Base-by-base conservation (phyloP, 2,329 filamentous ascomycete genomes). In the Microdochium paspali region DNA sequence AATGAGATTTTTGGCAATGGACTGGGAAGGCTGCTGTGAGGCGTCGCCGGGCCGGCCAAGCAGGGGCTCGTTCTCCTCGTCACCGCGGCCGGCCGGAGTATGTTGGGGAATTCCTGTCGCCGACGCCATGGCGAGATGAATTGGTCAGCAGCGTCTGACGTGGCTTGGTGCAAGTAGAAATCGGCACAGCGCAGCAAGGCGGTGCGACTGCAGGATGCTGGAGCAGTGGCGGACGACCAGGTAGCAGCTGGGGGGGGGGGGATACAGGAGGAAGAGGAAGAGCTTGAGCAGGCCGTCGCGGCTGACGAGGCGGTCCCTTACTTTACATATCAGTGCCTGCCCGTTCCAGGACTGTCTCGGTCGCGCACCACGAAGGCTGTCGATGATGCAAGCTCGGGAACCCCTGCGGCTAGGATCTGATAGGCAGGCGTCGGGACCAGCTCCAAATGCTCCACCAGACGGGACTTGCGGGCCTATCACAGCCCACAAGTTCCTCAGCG, bases 11-110 rank as follows among this genome's bases (percentile, higher is more conserved):
- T 74, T 72, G 51, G 79, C 70, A 46, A 94, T 73, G 23, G 80
- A 71, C 50, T 79, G 74, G 15, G 76, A 75, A 31, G 84, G 76
- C 49, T 70, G 69, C 69, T 94, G 88, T 44, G 80, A 77, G 10
- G 80, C 87, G 68, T 90, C 87, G 44, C 87, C 87, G 40, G 81
- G 74, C 45, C 74, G 71, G 46, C 84, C 85, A 26, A 91, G 71
- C 46, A 91, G 70, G 53, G 86, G 87, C 58, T 87, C 82, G 46
- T 83, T 74, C 59, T 88, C 84, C 39, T 50, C 60, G 47, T 56
- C 50, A 53, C 60, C 60, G 47, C 57, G 62, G 44, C 56, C 55
- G 49, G 62, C 62, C 45, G 67, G 65, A 52, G 67, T 65, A 39
- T 65, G 64, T 55, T 83, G 73, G 23, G 84, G 82, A 49, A 85